Base-by-base conservation (phyloP, 1,139 yeast genomes). In the Yamadazyma trypodendri region DNA sequence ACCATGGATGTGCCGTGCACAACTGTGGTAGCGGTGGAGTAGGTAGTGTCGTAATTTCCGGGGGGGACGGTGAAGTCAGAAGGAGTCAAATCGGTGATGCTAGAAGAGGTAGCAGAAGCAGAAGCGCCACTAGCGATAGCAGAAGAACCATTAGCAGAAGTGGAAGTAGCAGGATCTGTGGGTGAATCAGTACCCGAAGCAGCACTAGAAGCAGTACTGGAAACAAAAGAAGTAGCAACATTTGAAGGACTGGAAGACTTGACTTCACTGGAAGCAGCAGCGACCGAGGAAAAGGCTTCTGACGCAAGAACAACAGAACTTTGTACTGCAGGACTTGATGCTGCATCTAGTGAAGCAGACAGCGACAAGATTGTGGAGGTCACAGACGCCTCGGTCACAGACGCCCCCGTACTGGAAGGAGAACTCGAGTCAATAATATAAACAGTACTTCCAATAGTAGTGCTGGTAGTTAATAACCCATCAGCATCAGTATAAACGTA, bases 381-480 rank as follows among this genome's bases (percentile, higher is more conserved):
- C n/a, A n/a, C n/a, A n/a, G n/a, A n/a, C n/a, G n/a, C n/a, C n/a
- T n/a, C n/a, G n/a, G n/a, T n/a, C n/a, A 8, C 21, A 8, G 21
- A 18, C 8, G 21, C 21, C 7, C 21, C 21, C 5, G 21, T 6
- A 18, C 21, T 18, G 21, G 21, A 6, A 18, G 21, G 5, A 18
- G 21, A 18, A 18, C n/a, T n/a, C n/a, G n/a, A n/a, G n/a, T n/a
- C n/a, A n/a, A 39, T 8, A 12, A 36, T 27, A 16, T 30, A 35
- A 7, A 31, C 42, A 31, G 64, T 60, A 31, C 61, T 56, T 9
- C 64, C 66, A 21, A 50, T 46, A 16, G 51, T 52, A 14, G 61
- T 57, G 14, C 55, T 49, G 15, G 74, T 63, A 25, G 74, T 68
- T 46, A 65, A 57, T 8, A 38, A 41, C 7, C 72, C 71, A 31